phyloP scores from a whole-genome alignment of 768 basidiomycete species.

The Lactifluus subvellereus region DNA sequence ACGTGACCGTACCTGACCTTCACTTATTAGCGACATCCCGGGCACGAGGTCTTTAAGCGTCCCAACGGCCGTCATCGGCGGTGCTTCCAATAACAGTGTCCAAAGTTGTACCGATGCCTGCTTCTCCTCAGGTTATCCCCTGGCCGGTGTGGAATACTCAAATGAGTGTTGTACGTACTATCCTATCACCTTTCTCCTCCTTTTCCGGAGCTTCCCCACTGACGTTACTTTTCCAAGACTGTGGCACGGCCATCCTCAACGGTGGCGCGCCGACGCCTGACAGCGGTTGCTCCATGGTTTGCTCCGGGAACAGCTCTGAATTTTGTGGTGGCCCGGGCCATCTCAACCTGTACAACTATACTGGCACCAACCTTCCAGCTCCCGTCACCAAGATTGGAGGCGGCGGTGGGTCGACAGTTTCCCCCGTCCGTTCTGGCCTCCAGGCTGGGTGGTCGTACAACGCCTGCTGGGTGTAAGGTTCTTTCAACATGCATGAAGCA shows the following conservation, averaged over 20 bases:
- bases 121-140: conserved; percentile 44
- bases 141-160: conserved; percentile 38
- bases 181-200: background rate
- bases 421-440: conserved; percentile 13
- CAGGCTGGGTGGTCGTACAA: conserved; percentile 21
- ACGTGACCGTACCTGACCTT: background rate
- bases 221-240: conserved; percentile 35
- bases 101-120: conserved; percentile 58
- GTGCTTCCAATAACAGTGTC: conserved; percentile 44
- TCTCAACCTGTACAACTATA: conserved; percentile 65
- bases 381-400: conserved; percentile 26
- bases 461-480: conserved; percentile 47
- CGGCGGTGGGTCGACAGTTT: conserved; percentile 30
- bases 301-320: conserved; percentile 54
- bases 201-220: background rate
- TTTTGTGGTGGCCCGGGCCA: conserved; percentile 70
- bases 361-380: conserved; percentile 39
- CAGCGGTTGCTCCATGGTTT: conserved; percentile 62
- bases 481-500: background rate
- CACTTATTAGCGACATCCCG: conserved; percentile 31
- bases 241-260: conserved; percentile 42
- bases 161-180: conserved; percentile 45
- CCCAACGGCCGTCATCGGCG: conserved; percentile 28
- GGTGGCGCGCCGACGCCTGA: conserved; percentile 42
- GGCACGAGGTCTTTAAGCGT: conserved; percentile 33